Percentiles rank a stretch among this genome's conserved stretches.
Evolutionary conservation across 106 monocot genomes (phyloP).

Genomic region (Vanilla planifolia): DNA sequence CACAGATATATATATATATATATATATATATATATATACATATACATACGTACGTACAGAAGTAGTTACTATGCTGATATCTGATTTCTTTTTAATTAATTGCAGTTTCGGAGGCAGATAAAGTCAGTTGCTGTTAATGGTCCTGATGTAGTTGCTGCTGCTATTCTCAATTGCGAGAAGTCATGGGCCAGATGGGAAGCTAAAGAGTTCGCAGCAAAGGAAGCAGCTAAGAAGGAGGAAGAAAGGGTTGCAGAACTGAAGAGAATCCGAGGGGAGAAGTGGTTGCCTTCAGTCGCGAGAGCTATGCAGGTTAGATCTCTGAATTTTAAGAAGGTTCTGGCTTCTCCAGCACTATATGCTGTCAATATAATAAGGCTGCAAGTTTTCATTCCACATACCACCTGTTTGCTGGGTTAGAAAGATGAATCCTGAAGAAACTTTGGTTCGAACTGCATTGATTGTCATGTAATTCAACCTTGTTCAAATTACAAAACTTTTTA

Average conservation of each 20-base stretch:
- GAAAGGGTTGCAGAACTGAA: conserved; percentile 70
- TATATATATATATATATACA: too few relatives aligned
- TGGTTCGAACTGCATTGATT: too few relatives aligned
- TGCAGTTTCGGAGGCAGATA: conserved; percentile 64
- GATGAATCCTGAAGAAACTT: too few relatives aligned
- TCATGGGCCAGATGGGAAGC: conserved; percentile 62
- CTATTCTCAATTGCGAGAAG: conserved; percentile 31
- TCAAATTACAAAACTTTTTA: too few relatives aligned
- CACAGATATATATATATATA: too few relatives aligned
- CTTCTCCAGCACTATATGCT: too few relatives aligned
- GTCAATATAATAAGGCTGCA: too few relatives aligned
- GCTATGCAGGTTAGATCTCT: conserved; percentile 55
- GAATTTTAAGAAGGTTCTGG: too few relatives aligned
- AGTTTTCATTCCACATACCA: too few relatives aligned
- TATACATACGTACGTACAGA: too few relatives aligned
- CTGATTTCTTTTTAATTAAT: conserved; percentile 7
- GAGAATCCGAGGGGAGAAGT: conserved; percentile 83
- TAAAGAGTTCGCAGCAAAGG: conserved; percentile 60
- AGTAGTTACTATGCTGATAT: background rate
- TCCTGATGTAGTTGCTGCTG: conserved; percentile 37
- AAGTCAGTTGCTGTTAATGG: conserved; percentile 55
- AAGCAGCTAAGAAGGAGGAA: conserved; percentile 62
- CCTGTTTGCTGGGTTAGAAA: too few relatives aligned
- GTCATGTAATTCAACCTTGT: too few relatives aligned
- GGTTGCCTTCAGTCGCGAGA: conserved; percentile 86